Conservation (phyloP, 441 rosid genomes). For the Jatropha multifida region DNA sequence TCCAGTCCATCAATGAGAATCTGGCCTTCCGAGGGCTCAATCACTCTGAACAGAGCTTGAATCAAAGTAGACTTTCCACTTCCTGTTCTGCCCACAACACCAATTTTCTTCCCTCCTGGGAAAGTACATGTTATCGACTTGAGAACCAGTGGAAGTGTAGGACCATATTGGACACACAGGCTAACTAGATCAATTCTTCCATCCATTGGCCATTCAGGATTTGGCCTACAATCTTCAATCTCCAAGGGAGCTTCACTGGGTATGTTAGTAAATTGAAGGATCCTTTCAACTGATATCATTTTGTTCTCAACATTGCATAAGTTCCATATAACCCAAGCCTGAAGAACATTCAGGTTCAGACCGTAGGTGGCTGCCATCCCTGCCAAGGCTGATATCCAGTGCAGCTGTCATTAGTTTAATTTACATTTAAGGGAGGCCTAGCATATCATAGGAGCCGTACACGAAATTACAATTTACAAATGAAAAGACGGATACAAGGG, state of each 20-base stretch:
- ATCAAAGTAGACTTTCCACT: constrained; percentile 78
- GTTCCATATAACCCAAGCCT: constrained; percentile 78
- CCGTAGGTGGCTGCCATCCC: constrained; percentile 50
- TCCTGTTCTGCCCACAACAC: constrained; percentile 72
- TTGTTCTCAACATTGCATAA: constrained; percentile 71
- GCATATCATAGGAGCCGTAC: no score
- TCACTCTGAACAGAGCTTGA: constrained; percentile 66
- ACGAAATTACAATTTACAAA: no score
- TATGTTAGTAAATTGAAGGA: constrained; percentile 54
- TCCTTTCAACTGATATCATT: constrained; percentile 71
- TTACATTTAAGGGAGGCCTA: no score
- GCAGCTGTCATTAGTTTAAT: neutral
- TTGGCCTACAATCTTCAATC: constrained; percentile 39
- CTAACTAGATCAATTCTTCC: constrained; percentile 48
- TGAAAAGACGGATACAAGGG: neutral
- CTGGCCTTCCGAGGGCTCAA: constrained; percentile 54
- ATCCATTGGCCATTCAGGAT: constrained; percentile 49
- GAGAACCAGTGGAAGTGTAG: constrained; percentile 60
- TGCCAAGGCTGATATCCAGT: constrained; percentile 22
- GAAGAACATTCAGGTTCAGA: constrained; percentile 55
- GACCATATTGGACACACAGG: constrained; percentile 52
- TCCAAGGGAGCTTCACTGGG: constrained; percentile 57
- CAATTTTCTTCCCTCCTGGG: constrained; percentile 58
- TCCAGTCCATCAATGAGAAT: constrained; percentile 62
- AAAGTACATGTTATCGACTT: constrained; percentile 58